Evolutionary conservation across 2,329 filamentous ascomycete genomes (phyloP).

Genomic region (Venturia nashicola): DNA sequence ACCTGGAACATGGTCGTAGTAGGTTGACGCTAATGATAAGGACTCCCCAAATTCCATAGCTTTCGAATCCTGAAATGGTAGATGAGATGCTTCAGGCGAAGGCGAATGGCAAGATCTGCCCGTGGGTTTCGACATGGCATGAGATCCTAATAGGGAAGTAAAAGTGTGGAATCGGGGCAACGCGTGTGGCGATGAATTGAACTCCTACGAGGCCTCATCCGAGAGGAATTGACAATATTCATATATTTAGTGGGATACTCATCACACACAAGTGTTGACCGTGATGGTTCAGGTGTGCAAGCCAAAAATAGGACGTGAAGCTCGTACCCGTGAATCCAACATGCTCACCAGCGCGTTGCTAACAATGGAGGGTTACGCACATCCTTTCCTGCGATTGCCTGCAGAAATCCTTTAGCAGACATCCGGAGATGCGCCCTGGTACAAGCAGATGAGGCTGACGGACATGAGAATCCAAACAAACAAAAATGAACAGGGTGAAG

Average conservation of each 20-base stretch:
- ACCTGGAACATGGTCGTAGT: background rate
- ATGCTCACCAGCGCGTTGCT: background rate
- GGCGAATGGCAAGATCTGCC: too few species aligned
- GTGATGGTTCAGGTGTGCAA: background rate
- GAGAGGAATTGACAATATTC: too few species aligned
- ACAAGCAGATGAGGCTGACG: background rate
- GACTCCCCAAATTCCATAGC: background rate
- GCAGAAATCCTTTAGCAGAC: background rate
- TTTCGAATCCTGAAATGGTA: background rate
- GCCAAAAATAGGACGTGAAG: background rate
- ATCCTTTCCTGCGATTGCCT: background rate
- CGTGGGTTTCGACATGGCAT: background rate
- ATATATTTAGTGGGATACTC: too few species aligned
- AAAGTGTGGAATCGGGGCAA: too few species aligned
- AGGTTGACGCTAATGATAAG: background rate
- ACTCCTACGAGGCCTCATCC: too few species aligned
- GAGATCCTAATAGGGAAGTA: too few species aligned
- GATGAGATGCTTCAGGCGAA: background rate
- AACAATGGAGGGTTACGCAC: background rate
- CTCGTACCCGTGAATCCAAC: background rate
- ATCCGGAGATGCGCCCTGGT: background rate
- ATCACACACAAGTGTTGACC: background rate
- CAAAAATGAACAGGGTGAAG: too few species aligned
- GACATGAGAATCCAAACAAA: background rate
- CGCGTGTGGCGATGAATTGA: too few species aligned